These are phyloP conservation scores for Tetratostichococcus sp. DNA, from an alignment of 139 green algal species.

Conservation along the genomic window DNA sequence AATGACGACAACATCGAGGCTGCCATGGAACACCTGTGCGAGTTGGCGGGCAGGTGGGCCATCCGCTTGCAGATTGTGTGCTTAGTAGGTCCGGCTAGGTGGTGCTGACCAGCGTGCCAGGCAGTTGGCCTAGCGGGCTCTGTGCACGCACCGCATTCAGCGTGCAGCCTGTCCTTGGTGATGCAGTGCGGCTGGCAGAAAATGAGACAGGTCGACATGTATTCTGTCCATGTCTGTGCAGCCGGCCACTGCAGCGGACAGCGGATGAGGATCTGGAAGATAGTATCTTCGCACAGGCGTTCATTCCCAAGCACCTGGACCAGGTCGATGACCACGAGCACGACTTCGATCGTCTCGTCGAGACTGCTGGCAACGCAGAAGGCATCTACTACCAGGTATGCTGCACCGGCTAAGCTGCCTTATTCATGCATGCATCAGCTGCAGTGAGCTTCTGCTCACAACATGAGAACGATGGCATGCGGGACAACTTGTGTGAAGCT, in stretches of 20 bases:
- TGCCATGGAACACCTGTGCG: conserved; percentile 71
- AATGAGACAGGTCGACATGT: too few species aligned
- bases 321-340: conserved; percentile 86
- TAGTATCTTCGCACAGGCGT: conserved; percentile 82
- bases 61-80: background rate
- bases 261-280: conserved; percentile 49
- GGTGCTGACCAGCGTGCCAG: too few species aligned
- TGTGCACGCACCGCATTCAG: too few species aligned
- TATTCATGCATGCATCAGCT: too few species aligned
- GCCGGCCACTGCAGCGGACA: conserved; percentile 21
- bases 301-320: conserved; percentile 89
- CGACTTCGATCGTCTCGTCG: conserved; percentile 66
- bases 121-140: too few species aligned
- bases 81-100: too few species aligned
- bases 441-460: too few species aligned
- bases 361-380: conserved; percentile 38
- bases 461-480: too few species aligned
- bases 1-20: conserved; percentile 71
- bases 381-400: conserved; percentile 91
- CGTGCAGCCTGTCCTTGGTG: too few species aligned
- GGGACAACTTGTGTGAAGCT: too few species aligned
- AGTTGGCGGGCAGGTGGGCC: conserved; percentile 54
- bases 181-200: too few species aligned
- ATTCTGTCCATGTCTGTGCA: too few species aligned
- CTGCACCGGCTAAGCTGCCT: background rate